Conservation (phyloP, 192 early-diverging fungal genomes). For the Umbelopsis isabellina region DNA sequence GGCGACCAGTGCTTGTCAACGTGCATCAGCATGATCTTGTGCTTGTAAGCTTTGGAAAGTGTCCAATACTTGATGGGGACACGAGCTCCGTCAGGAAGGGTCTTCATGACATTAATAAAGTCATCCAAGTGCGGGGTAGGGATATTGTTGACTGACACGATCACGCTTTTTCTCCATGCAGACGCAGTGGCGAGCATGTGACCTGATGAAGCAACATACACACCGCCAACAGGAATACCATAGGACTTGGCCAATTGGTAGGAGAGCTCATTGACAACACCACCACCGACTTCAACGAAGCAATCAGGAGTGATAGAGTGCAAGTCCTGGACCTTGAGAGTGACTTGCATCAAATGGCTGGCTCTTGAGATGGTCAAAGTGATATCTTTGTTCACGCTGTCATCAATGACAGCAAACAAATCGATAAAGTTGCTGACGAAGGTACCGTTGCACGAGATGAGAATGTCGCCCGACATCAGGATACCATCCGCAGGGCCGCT, state of each 20-base stretch:
- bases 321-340: slow-evolving; percentile 65
- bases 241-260: slow-evolving; percentile 76
- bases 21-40: slow-evolving; percentile 77
- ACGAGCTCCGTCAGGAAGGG: slow-evolving; percentile 60
- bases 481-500: slow-evolving; percentile 65
- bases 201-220: slow-evolving; percentile 74
- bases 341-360: slow-evolving; percentile 42
- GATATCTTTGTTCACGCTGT: slow-evolving; percentile 52
- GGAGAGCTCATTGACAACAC: slow-evolving; percentile 70
- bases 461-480: slow-evolving; percentile 71
- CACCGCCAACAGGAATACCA: slow-evolving; percentile 69
- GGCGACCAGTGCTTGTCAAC: slow-evolving; percentile 85
- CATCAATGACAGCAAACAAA: slow-evolving; percentile 64
- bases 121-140: slow-evolving; percentile 64
- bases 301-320: slow-evolving; percentile 79
- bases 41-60: slow-evolving; percentile 77
- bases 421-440: slow-evolving; percentile 69
- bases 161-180: slow-evolving; percentile 62
- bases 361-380: slow-evolving; percentile 61
- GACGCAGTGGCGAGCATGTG: slow-evolving; percentile 67
- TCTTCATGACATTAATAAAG: slow-evolving; percentile 61
- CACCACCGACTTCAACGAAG: slow-evolving; percentile 88
- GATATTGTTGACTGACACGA: slow-evolving; percentile 64
- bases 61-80: slow-evolving; percentile 67
- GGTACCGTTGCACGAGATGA: slow-evolving; percentile 62